Evolutionary conservation across 768 basidiomycete genomes (phyloP), one percentile per base, ranked within the genome.

Genomic region (Rhizopogon vulgaris): DNA sequence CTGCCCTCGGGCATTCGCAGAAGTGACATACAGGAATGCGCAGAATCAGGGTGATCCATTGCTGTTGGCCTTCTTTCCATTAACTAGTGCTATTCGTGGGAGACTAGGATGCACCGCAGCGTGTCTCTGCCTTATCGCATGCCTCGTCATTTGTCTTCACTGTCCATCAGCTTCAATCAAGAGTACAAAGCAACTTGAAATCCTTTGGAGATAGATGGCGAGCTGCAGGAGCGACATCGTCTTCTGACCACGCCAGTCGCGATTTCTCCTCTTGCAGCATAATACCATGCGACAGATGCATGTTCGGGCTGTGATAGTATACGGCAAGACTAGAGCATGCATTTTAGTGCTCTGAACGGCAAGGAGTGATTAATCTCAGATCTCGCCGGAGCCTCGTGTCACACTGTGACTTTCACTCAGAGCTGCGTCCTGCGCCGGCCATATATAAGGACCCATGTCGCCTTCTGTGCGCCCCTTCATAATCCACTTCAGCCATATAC

Each of bases 381-480:
- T 58, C 66, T 67, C 53, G 48, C 39, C 56, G 58, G 62, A 51
- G 67, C 66, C 66, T 69, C 66, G 63, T 67, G 66, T 55, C 36
- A 42, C 27, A 56, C 45, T 51, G 45, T 49, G 38, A 45, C 17
- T 53, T 50, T 46, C 58, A 48, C 62, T 61, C 49, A 38, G 52
- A 59, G 59, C 46, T n/a, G 27, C 22, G 28, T 54, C 25, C 41
- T 56, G 34, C 51, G 54, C 37, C 37, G 52, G 30, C 54, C 15
- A 32, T 41, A 28, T 38, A 30, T 37, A 17, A 39, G 22, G 43
- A 25, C 41, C 48, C 24, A 24, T 32, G 47, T 45, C 47, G 48
- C 51, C 37, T 27, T 30, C 34, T 43, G 42, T 30, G 32, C 22
- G 15, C 42, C 39, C 36, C 51, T 38, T 42, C 32, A 40, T 39